Evolutionary conservation across 83 land plant genomes (phyloP).

Genomic region (Thuja plicata): DNA sequence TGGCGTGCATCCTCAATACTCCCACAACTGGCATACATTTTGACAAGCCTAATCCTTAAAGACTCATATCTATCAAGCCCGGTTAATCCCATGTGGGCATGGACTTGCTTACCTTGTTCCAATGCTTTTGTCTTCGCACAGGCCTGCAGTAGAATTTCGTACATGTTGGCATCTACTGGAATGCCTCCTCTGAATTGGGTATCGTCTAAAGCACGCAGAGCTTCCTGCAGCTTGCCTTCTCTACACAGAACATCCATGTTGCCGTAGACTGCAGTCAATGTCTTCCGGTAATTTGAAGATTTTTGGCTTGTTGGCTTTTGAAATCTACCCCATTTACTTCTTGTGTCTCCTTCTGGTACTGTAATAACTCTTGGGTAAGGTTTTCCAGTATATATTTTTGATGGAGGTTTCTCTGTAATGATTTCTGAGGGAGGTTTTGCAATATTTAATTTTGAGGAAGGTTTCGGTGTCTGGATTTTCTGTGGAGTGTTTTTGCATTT

Average conservation of each 20-base stretch:
- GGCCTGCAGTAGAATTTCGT: neutral
- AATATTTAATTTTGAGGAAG: too few relatives aligned
- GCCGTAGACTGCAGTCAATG: neutral
- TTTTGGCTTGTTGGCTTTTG: neutral
- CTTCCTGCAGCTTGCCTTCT: neutral
- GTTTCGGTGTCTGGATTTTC: too few relatives aligned
- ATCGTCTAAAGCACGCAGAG: neutral
- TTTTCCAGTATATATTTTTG: too few relatives aligned
- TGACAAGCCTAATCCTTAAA: neutral
- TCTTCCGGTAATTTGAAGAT: neutral
- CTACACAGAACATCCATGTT: neutral
- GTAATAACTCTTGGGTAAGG: too few relatives aligned
- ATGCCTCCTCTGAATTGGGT: neutral
- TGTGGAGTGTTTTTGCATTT: too few relatives aligned
- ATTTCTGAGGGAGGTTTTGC: too few relatives aligned
- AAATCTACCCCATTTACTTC: neutral
- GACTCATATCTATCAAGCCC: neutral
- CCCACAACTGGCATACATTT: neutral
- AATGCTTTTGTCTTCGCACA: conserved; percentile 1
- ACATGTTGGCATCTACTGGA: neutral
- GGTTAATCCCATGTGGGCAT: neutral
- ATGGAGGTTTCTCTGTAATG: too few relatives aligned
- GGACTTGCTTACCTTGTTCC: neutral
- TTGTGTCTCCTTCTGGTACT: too few relatives aligned
- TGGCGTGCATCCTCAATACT: neutral